Conservation (phyloP, 192 early-diverging fungal genomes). For the Linnemannia zychae region DNA sequence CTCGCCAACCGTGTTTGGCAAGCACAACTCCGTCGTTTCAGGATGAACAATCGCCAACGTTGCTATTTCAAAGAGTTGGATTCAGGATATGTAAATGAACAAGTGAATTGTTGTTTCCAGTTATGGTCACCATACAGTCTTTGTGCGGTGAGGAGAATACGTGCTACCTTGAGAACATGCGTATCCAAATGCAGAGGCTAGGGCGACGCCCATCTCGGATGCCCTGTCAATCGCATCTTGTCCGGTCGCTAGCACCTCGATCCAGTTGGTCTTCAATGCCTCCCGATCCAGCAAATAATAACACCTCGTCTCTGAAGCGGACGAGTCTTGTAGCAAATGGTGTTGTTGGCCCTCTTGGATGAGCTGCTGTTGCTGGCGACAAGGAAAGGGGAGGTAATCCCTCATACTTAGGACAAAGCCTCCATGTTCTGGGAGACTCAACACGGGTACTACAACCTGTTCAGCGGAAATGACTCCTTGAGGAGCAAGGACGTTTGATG, state of each 20-base stretch:
- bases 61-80: constrained; percentile 33
- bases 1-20: constrained; percentile 79
- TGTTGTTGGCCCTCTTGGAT: background rate
- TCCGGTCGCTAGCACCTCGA: constrained; percentile 65
- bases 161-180: constrained; percentile 63
- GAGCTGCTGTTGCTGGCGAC: constrained; percentile 5
- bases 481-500: constrained; percentile 39
- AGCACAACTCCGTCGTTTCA: constrained; percentile 80
- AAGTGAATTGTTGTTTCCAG: background rate
- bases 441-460: constrained; percentile 70
- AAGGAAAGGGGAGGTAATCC: constrained; percentile 55
- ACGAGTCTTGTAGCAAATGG: constrained; percentile 18
- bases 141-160: background rate
- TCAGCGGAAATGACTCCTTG: constrained; percentile 49
- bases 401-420: constrained; percentile 77
- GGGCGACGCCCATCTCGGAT: constrained; percentile 20
- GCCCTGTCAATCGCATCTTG: constrained; percentile 21
- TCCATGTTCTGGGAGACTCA: constrained; percentile 78
- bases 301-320: constrained; percentile 22
- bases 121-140: background rate
- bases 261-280: constrained; percentile 69
- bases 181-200: constrained; percentile 68
- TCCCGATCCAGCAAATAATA: constrained; percentile 69
- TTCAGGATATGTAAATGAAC: background rate
- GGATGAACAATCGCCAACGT: constrained; percentile 85